Base-by-base conservation (phyloP, 495 filamentous ascomycete genomes). In the Chaetomium fimeti region DNA sequence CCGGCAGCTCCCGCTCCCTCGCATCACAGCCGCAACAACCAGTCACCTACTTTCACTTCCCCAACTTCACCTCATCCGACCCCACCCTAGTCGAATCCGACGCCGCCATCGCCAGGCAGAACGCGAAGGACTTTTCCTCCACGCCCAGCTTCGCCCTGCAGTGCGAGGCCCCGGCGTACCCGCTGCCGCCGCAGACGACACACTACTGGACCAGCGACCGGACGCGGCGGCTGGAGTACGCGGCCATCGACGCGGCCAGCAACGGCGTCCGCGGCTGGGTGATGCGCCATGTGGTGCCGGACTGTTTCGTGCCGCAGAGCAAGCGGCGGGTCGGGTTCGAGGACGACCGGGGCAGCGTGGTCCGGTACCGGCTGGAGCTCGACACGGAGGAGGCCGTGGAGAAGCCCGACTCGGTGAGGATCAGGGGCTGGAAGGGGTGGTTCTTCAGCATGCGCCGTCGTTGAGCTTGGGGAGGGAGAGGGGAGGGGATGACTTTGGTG, bases 201-300 rank as follows among this genome's bases (percentile, higher is more conserved):
- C 80, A 83, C 57, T 85, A 85, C 67, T 85, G 82, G 82, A 84
- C 80, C 4, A 83, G 79, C 60, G 82, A 84, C 65, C 74, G 76
- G 47, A 84, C 82, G 5, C 77, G 83, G 12, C 68, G 82, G 18
- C 71, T 83, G 7, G 83, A 85, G 67, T 85, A 85, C 69, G 83
- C 83, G 1, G 83, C 83, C 24, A 85, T 85, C 54, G 83, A 85
- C 61, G 81, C 82, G 1, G 83, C 83, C 3, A 78, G 76, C 38
- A 74, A 74, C 42, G 83, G 83, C 6, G 71, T 85, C 9, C 76
- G 77, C 58, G 83, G 83, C 7, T 85, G 83, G 81, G 65, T 84
- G 16, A 77, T 82, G 68, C 79, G 79, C 32, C 74, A 82, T 53
- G 64, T 83, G 2, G 74, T 85, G 11, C 83, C 83, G 15, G 82